Base-by-base conservation (phyloP, 2,329 filamentous ascomycete genomes). In the Leptodontidium sp. region DNA sequence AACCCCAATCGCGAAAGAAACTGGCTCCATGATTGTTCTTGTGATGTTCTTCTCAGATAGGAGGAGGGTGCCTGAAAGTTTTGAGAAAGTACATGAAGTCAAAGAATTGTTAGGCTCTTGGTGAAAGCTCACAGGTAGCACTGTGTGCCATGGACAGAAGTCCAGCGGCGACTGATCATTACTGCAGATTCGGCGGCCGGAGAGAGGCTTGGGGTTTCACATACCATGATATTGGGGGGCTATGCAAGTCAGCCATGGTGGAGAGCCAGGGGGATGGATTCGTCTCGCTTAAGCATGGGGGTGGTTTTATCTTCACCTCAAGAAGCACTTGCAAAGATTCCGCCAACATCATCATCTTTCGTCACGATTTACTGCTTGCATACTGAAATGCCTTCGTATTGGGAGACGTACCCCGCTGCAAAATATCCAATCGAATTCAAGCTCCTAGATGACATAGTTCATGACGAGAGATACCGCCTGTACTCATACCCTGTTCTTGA, bases 151-250 rank as follows among this genome's bases (percentile, higher is more conserved):
- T 35, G 8, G 38, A 12, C 9, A 52, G 49, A 52, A 26, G 24
- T 9, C 6, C 49, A n/a, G 7, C 4, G 49, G 29, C 29, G 49
- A 52, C 49, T 52, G 49, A 24, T 52, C n/a, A 40, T 15, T 26
- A 29, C 24, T 52, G 24, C 21, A 52, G 24, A 26, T 40, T 40
- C 24, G 14, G 49, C 21, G 49, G 49, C 21, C 29, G 49, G 2
- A 52, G 21, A 52, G 49, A 52, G 49, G 49, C 49, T 52, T 26
- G n/a, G 49, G 49, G 49, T 52, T 52, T 52, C 49, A 52, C 24
- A 21, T 26, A 52, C 24, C 49, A 3, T 52, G 49, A 9, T 4
- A 29, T 52, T 52, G 49, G 24, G 24, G 49, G 47, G 21, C 47
- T 21, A 52, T 52, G 49, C 49, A 52, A 24, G 49, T 52, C 49